Evolutionary conservation across 495 filamentous ascomycete genomes (phyloP).

Genomic region (Pyrenula massariospora): DNA sequence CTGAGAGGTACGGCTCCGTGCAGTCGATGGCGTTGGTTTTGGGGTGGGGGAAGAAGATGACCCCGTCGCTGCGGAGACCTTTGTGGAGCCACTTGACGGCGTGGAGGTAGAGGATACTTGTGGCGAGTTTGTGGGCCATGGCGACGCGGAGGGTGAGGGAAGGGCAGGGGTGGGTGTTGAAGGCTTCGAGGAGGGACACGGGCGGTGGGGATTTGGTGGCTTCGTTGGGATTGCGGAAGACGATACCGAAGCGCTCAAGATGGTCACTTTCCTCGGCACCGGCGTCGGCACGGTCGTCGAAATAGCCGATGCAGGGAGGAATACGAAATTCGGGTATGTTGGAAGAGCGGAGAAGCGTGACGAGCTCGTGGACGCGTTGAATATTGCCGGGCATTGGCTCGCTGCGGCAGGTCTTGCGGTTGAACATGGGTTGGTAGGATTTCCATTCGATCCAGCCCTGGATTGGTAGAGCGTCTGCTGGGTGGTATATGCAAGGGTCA

Average conservation of each 20-base stretch:
- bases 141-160: conserved; percentile 5
- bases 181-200: background rate
- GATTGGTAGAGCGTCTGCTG: background rate
- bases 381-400: conserved; percentile 1
- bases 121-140: conserved; percentile 5
- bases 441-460: conserved; percentile 10
- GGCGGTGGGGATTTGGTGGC: background rate
- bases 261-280: conserved; percentile 1
- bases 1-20: conserved; percentile 29
- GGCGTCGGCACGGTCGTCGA: conserved; percentile 2
- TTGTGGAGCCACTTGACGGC: conserved; percentile 49
- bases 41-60: conserved; percentile 35
- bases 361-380: conserved; percentile 4
- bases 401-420: background rate
- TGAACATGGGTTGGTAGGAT: background rate
- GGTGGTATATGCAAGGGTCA: background rate
- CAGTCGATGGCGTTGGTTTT: conserved; percentile 18
- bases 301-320: background rate
- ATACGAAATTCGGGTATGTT: background rate
- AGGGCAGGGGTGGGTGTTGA: background rate
- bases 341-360: conserved; percentile 3
- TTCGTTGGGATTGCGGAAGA: background rate
- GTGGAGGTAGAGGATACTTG: conserved; percentile 23
- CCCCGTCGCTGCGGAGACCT: conserved; percentile 37
- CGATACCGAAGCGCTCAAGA: background rate